Evolutionary conservation across 495 filamentous ascomycete genomes (phyloP), one percentile per base, ranked within the genome.

Genomic region (Hypoxylon rickii): DNA sequence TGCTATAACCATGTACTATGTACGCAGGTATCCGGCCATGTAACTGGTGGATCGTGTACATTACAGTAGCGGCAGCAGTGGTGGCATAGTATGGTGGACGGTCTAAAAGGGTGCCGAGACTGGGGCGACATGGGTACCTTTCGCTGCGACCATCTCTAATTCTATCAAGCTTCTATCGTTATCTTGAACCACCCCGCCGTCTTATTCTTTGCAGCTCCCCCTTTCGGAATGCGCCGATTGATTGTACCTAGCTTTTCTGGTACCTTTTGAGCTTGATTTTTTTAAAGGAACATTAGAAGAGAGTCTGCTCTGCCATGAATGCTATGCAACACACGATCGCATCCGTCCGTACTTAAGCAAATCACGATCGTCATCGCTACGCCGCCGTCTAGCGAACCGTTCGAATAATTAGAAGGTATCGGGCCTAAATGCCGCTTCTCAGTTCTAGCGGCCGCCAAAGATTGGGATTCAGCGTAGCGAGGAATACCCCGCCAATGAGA

Each of bases 141-240:
- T 10, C 24, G 4, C 10, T 40, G 43, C 47, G 26, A 63, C 44
- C 48, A 12, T 51, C 17, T 63, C 15, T 44, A 57, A 57, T 67
- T 67, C 64, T 38, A 62, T 59, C 46, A 36, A 62, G 54, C 64
- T 67, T 67, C 64, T 55, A 67, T 62, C 61, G 64, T 65, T 65
- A 67, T 67, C 61, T 65, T 55, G 53, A 58, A 58, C 47, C 59
- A n/a, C n/a, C 57, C 57, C 64, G 61, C 42, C 54, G 44, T 62
- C 36, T 51, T 50, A 36, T 67, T 67, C 64, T 60, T 58, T 67
- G 61, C 64, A 67, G 64, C 64, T 67, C 64, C 64, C 64, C 47
- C 50, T 65, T 67, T 67, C 20, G 61, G 64, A 52, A 33, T 37
- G 44, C 24, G 51, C 64, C 61, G 50, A 43, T 55, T 44, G 31